Evolutionary conservation across 2,329 filamentous ascomycete species (phyloP).

Genomic region (Rugonectria rugulosa): DNA sequence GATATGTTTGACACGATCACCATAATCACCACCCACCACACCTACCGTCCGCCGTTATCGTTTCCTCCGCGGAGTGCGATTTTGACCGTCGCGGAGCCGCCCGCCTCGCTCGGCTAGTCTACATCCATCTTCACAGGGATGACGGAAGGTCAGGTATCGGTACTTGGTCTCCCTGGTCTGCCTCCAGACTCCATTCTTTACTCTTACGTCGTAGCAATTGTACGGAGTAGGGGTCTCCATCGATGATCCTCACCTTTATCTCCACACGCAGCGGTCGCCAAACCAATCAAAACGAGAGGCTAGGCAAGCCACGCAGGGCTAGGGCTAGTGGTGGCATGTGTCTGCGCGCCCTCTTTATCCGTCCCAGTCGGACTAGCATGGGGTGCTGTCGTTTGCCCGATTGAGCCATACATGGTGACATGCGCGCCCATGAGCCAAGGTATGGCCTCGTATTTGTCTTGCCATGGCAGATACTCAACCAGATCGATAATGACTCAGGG

Average conservation of each 20-base stretch:
- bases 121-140: background rate
- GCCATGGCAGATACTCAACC: background rate
- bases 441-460: background rate
- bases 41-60: slow-evolving; percentile 8
- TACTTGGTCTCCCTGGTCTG: too few relatives aligned
- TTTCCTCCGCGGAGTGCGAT: slow-evolving; percentile 9
- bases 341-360: slow-evolving; percentile 19
- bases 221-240: slow-evolving; percentile 27
- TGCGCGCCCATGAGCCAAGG: background rate
- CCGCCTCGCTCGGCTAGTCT: slow-evolving; percentile 8
- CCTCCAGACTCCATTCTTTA: slow-evolving; percentile 18
- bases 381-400: slow-evolving; percentile 16
- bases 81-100: slow-evolving; percentile 17
- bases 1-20: too few relatives aligned
- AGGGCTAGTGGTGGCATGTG: slow-evolving; percentile 23
- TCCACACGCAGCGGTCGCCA: too few relatives aligned
- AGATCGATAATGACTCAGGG: too few relatives aligned
- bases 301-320: slow-evolving; percentile 25
- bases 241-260: slow-evolving; percentile 26
- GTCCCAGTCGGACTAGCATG: background rate
- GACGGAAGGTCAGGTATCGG: slow-evolving; percentile 14
- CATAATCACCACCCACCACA: slow-evolving; percentile 21
- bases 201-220: slow-evolving; percentile 23
- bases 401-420: background rate
- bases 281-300: slow-evolving; percentile 12